Evolutionary conservation across 306 rosid genomes (phyloP).

Genomic region (Castanea crenata): DNA sequence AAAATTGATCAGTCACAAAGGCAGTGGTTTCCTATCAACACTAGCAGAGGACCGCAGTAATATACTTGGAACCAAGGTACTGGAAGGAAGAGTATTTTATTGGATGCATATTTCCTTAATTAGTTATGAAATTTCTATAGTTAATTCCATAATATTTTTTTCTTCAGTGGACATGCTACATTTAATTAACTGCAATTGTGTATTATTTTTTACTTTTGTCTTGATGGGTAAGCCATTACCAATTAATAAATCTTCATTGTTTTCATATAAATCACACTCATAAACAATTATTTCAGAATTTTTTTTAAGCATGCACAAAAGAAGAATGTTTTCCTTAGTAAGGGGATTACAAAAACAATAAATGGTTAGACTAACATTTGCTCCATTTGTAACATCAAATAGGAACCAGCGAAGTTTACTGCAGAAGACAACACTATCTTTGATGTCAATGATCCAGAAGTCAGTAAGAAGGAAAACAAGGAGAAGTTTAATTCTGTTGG

Average conservation of each 20-base stretch:
- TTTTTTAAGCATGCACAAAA: background rate
- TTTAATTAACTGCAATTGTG: background rate
- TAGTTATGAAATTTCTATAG: background rate
- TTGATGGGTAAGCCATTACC: background rate
- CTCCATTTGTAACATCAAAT: constrained; percentile 6
- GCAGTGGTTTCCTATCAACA: background rate
- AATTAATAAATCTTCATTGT: background rate
- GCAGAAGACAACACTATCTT: constrained; percentile 19
- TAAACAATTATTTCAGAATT: background rate
- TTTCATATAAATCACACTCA: background rate
- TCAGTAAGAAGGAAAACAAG: background rate
- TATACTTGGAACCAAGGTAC: background rate
- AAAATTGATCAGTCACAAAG: background rate
- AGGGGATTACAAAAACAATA: background rate
- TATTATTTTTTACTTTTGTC: background rate
- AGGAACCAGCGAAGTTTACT: constrained; percentile 26
- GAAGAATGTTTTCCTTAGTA: background rate
- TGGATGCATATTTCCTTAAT: background rate
- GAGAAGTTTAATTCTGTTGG: constrained; percentile 16
- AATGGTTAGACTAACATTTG: background rate
- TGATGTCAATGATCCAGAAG: constrained; percentile 16
- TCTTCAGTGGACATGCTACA: background rate
- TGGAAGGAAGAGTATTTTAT: background rate
- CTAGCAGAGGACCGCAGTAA: constrained; percentile 10
- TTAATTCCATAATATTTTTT: background rate